phyloP scores from a whole-genome alignment of 2,329 filamentous ascomycete genomes.

The Penicillium sp. region DNA sequence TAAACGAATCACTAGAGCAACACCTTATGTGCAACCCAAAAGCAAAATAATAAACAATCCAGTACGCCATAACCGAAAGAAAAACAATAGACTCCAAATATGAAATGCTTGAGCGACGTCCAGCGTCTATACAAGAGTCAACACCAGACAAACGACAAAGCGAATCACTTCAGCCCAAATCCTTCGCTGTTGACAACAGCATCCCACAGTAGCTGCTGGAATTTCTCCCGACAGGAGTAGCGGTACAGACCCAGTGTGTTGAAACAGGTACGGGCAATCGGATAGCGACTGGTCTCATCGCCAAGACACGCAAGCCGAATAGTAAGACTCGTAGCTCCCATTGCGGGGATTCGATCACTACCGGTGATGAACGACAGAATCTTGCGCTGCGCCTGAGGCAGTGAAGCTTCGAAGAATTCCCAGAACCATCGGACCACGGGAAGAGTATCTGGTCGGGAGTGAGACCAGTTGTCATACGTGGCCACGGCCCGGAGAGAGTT shows the following conservation, averaged over 20 bases:
- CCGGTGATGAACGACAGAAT: conserved; percentile 86
- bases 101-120: conserved; percentile 7
- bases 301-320: conserved; percentile 77
- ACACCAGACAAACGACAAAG: conserved; percentile 1
- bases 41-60: neutral
- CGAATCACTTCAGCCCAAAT: conserved; percentile 73
- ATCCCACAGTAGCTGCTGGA: conserved; percentile 76
- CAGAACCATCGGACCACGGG: conserved; percentile 84
- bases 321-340: conserved; percentile 76
- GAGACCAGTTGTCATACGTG: conserved; percentile 78
- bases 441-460: conserved; percentile 56
- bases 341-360: conserved; percentile 86
- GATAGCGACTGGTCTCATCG: conserved; percentile 72
- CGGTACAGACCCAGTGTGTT: conserved; percentile 78
- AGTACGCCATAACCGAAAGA: neutral
- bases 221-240: conserved; percentile 65
- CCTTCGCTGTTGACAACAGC: conserved; percentile 90
- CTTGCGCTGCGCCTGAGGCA: conserved; percentile 70
- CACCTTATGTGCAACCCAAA: neutral
- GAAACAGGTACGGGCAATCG: conserved; percentile 88
- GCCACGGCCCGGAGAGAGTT: conserved; percentile 73
- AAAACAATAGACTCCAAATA: neutral
- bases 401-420: conserved; percentile 71
- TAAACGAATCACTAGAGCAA: neutral
- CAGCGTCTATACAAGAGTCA: conserved; percentile 12